Base-by-base conservation (phyloP, 75 land plant species). In the Selaginella moellendorffii region DNA sequence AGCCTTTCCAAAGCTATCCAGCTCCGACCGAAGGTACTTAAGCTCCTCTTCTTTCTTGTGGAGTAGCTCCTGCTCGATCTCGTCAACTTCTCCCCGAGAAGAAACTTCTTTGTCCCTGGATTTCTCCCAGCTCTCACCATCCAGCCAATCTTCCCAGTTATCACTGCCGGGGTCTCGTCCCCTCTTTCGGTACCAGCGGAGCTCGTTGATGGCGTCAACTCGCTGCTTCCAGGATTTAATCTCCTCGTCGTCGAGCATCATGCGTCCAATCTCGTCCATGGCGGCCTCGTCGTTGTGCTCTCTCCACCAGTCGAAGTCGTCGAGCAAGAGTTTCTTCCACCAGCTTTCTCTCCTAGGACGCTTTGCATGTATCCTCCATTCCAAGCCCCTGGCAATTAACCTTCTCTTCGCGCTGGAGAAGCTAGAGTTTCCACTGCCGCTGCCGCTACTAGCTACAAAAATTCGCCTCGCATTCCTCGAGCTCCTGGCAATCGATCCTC, bases 141-240 rank as follows among this genome's bases (percentile, higher is more conserved):
- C 80, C 59, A 92, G 68, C 99, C 99, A 95, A 61, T 95, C 99
- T 64, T 89, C 97, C 99, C 99, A 95, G 29, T 77, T 78, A 10
- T 75, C 62, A 52, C 69, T 69, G 58, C 83, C 88, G 19, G 79
- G 78, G 63, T 81, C 80, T 53, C 67, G 77, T 54, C 0, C 53
- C 51, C 52, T 72, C 68, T 73, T 80, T 95, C 95, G 85, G n/a
- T 80, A 83, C 26, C 88, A 85, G 54, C 84, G 73, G 60, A 89
- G 62, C 71, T 88, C 99, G 1, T 71, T 46, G 2, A 80, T 75
- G 0, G 84, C 86, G 72, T 91, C 88, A 1, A 75, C 82, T 54
- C 79, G 75, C 65, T 72, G 69, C 69, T 74, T 81, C 99, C 96
- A 88, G 10, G 14, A 5, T 36, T 36, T 36, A 14, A 36, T 5